Conservation (phyloP, 2,329 filamentous ascomycete genomes). For the Clonostachys solani region DNA sequence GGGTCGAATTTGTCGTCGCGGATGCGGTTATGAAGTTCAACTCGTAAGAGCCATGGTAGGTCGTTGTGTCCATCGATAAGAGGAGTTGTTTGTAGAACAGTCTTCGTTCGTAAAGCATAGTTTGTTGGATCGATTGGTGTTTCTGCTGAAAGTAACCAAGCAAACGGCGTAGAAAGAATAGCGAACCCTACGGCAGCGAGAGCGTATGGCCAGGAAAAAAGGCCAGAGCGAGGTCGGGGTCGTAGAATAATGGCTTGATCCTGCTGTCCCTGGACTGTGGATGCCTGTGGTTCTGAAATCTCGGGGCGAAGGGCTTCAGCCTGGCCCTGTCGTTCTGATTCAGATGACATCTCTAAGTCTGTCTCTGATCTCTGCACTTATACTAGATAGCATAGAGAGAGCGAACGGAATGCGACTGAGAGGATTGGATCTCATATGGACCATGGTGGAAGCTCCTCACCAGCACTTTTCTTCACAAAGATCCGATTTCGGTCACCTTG, state of each 20-base stretch:
- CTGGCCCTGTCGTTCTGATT: no score
- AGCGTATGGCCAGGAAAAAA: background rate
- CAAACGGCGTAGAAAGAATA: background rate
- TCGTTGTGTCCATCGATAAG: slow-evolving; percentile 24
- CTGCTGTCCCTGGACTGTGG: no score
- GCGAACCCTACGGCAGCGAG: background rate
- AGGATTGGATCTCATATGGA: no score
- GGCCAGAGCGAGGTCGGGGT: background rate
- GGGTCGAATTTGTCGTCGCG: slow-evolving; percentile 9
- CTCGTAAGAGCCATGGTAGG: slow-evolving; percentile 17
- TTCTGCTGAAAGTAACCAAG: slow-evolving; percentile 1
- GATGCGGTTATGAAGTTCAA: slow-evolving; percentile 20
- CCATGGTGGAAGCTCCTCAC: no score
- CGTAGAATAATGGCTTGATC: background rate
- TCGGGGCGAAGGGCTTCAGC: no score
- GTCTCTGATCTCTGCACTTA: no score
- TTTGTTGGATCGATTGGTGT: slow-evolving; percentile 5
- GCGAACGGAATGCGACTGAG: no score
- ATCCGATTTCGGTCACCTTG: no score
- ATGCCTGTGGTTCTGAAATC: no score
- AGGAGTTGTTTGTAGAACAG: slow-evolving; percentile 7
- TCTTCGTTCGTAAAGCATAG: slow-evolving; percentile 6
- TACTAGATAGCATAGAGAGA: no score
- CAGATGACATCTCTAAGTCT: no score
- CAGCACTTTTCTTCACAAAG: no score